These are phyloP conservation scores for Triticum timopheevii DNA, from an alignment of 176 grass and related monocot genomes.

Conservation along the genomic window DNA sequence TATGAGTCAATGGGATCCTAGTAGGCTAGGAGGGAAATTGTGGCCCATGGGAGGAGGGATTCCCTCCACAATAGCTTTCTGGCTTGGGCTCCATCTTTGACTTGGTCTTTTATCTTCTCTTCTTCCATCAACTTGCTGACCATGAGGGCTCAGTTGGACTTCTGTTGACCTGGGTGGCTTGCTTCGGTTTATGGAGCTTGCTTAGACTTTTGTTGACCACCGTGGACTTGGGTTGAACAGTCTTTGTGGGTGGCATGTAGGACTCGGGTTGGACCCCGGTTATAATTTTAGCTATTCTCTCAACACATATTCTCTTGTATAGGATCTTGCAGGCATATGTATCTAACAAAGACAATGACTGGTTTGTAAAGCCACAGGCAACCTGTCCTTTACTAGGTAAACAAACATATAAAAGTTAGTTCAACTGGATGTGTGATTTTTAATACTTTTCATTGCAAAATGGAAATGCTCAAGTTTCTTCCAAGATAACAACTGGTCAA, in stretches of 20 bases:
- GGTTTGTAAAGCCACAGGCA: background rate
- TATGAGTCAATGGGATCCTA: background rate
- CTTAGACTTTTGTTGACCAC: background rate
- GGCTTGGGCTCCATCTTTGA: background rate
- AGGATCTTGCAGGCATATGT: conserved; percentile 1
- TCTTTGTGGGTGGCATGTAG: background rate
- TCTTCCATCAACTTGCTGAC: background rate
- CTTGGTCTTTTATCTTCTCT: background rate
- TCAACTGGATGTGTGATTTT: background rate
- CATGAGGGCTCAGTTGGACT: background rate
- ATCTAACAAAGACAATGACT: background rate
- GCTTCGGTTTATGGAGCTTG: background rate
- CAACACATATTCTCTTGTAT: background rate
- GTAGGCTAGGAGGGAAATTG: background rate
- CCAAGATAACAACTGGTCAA: background rate
- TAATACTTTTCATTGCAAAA: background rate
- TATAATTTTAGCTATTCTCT: background rate
- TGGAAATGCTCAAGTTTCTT: background rate
- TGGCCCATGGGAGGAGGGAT: background rate
- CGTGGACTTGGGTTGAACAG: background rate
- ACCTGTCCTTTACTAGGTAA: background rate
- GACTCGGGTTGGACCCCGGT: background rate
- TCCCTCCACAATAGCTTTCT: background rate
- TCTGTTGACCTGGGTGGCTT: background rate
- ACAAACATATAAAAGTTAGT: conserved; percentile 14